Evolutionary conservation across 805 yeast species (phyloP).

Genomic region (Starmerella stigmatis): DNA sequence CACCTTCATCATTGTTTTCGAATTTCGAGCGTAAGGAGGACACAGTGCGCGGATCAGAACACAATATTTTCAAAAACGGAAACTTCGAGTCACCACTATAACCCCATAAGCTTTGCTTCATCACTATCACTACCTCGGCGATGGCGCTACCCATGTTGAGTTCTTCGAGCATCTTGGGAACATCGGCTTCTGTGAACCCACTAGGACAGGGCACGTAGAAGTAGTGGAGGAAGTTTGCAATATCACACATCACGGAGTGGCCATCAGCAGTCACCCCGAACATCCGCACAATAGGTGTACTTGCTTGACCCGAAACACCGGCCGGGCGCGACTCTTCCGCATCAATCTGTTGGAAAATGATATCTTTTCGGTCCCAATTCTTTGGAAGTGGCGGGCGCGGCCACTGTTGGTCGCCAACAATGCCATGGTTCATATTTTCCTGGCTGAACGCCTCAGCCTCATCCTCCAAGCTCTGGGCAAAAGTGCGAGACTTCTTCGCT

Average conservation of each 20-base stretch:
- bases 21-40: slow-evolving; percentile 65
- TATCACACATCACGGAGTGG: slow-evolving; percentile 78
- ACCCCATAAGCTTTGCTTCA: slow-evolving; percentile 90
- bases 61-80: slow-evolving; percentile 68
- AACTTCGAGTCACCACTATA: slow-evolving; percentile 65
- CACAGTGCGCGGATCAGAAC: slow-evolving; percentile 54
- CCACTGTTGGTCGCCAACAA: slow-evolving; percentile 33
- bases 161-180: slow-evolving; percentile 35
- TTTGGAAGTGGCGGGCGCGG: slow-evolving; percentile 46
- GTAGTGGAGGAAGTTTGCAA: slow-evolving; percentile 80
- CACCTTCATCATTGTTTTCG: slow-evolving; percentile 45
- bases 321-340: slow-evolving; percentile 57
- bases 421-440: slow-evolving; percentile 11
- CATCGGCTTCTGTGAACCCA: slow-evolving; percentile 51
- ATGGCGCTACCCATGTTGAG: neutral
- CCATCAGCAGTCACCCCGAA: slow-evolving; percentile 90
- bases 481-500: slow-evolving; percentile 6
- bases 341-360: slow-evolving; percentile 65
- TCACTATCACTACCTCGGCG: slow-evolving; percentile 44
- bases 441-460: slow-evolving; percentile 10
- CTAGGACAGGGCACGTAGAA: slow-evolving; percentile 85
- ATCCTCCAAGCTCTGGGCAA: slow-evolving; percentile 16
- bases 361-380: slow-evolving; percentile 37
- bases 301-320: neutral
- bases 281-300: slow-evolving; percentile 48